Base-by-base conservation (phyloP, 1,284 basidiomycete species). In the Ustilago bromivora region DNA sequence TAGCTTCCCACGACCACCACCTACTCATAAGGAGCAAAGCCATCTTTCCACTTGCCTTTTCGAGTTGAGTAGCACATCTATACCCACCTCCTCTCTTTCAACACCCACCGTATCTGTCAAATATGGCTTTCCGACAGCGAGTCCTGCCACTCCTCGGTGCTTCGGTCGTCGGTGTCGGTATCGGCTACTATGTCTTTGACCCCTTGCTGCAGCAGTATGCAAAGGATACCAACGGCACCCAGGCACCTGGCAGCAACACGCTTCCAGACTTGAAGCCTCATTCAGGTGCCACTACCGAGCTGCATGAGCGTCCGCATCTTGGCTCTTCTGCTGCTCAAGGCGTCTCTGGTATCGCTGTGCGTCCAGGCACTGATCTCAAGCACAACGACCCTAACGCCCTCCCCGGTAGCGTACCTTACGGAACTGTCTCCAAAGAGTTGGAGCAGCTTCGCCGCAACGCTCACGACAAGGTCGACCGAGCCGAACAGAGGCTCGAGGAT, bases 111-210 rank as follows among this genome's bases (percentile, higher is more conserved):
- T 56, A 38, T n/a, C 28, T 43, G 38, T 38, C 10, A 32, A 61
- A 61, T 15, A 78, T 78, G 76, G 71, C 76, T 54, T 75, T 74
- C 60, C 71, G 71, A 62, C 68, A 71, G 56, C 64, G 76, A 51
- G 57, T 78, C 9, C 36, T 78, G 36, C 76, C 76, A 1, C 56
- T 78, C 5, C 67, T 78, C 40, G 76, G 71, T 52, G 71, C 65
- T 23, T 71, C 76, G 17, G 68, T 62, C 60, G 63, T 75, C 2
- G 76, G 76, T 63, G 76, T 75, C 38, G 76, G 76, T 57, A 75
- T 78, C 17, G 76, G 76, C 38, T 71, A 71, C 71, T 78, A 71
- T 54, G 76, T 78, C 65, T 78, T 75, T 49, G 76, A 78, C n/a
- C 76, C 76, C 23, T 31, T 78, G 41, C 76, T 78, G 23, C 64